Base-by-base conservation (phyloP, 139 green algal species). In the Limnomonas spitsbergensis region DNA sequence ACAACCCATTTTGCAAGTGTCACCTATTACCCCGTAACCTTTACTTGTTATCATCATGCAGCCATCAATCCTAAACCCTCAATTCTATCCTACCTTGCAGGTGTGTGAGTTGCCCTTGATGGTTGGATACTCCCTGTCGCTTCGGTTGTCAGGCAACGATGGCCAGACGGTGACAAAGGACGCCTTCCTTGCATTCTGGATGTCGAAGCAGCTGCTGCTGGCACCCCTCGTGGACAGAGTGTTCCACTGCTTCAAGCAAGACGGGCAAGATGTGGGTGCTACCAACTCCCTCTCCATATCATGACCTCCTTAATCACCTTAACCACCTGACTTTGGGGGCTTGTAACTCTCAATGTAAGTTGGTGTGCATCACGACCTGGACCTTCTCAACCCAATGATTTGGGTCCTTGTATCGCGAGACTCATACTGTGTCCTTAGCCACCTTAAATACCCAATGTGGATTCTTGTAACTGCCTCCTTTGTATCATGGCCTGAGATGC, bases 101-200 rank as follows among this genome's bases (percentile, higher is more conserved):
- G 88, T 95, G 32, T 92, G 92, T 70, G 85, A 93, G 75, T 82
- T 98, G 68, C 95, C 95, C 1, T 81, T 79, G 31, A 93, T 90
- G 73, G 81, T 98, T 38, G 92, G 87, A 27, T 90, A 94, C 75
- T 80, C 91, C 0, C 83, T 97, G 14, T 95, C 96, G 80, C 76
- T 84, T 54, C 89, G 91, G 80, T 83, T 97, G 6, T 77, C 14
- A 1, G 84, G 47, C 4, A 61, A 73, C 26, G 72, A 69, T 1
- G 40, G 3, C 24, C 76, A 53, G 4, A 24, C 80, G 29, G 76
- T 91, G 53, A 53, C 40, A 2, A 80, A 85, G 73, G 83, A 81
- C 2, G 40, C 38, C 53, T 84, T 90, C 37, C n/a, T 85, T 0
- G 77, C 82, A 7, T 91, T 83, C 77, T 90, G 85, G 81, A 39